Base-by-base conservation (phyloP, 768 basidiomycete genomes). In the Cytidiella melzeri region DNA sequence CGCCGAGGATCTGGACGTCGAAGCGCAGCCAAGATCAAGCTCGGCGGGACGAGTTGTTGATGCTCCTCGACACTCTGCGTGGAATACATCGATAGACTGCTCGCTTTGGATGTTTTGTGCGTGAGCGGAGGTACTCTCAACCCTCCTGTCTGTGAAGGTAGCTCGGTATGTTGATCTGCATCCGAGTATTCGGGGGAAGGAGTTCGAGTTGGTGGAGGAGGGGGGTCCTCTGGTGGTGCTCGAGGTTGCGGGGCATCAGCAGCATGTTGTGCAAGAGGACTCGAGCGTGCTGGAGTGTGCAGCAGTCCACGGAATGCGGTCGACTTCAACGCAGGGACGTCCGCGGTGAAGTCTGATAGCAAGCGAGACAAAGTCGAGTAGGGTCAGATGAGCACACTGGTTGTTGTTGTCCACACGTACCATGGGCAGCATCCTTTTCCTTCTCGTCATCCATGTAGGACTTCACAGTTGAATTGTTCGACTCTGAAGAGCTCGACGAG, bases 1-100 rank as follows among this genome's bases (percentile, higher is more conserved):
- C 56, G 42, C 18, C 57, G 51, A 4, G 54, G 52, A 42, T 58
- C 61, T 21, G 55, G 53, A 43, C 60, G 61, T 28, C 61, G 68
- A 43, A 70, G 60, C 12, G 70, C 70, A 21, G 72, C 70, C 48
- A 68, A 47, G 30, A 73, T 63, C n/a, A 69, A 56, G 51, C 63
- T 68, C 4, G 66, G 57, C 23, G 64, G 63, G 5, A 59, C 61
- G 13, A 57, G 58, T 19, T 58, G 50, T 47, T 64, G 60, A 10
- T 56, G 61, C 37, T 69, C 67, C 53, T 72, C 70, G 7, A 63
- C 69, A 51, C 66, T 72, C 48, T 61, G 66, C 9, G 62, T 59
- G n/a, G 70, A 71, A 52, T 70, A 71, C 27, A 62, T 50, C 11
- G 69, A 70, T 19, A 51, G 57, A 6, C 68, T 61, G 56, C 67